Conservation (phyloP, 192 early-diverging fungal species). For the Gaertneriomyces sp. region DNA sequence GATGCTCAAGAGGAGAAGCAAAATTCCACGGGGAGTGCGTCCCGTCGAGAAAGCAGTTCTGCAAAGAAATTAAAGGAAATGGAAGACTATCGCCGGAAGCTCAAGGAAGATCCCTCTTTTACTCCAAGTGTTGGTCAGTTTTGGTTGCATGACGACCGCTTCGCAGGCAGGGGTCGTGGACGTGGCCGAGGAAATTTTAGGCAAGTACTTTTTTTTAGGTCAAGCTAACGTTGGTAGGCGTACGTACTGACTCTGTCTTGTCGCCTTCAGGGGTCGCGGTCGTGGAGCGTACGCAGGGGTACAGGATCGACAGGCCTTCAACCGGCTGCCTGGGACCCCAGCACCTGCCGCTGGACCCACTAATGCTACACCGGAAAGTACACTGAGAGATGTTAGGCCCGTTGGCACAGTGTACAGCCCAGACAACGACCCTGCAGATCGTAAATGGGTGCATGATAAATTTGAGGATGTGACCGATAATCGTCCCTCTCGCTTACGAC, state of each 20-base stretch:
- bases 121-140: slow-evolving; percentile 30
- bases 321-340: too few species aligned
- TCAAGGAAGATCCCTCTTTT: slow-evolving; percentile 30
- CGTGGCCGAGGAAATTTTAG: slow-evolving; percentile 11
- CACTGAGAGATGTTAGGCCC: too few species aligned
- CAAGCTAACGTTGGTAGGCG: not conserved
- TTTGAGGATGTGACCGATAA: slow-evolving; percentile 21
- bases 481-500: not conserved
- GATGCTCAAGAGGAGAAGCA: not conserved
- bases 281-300: not conserved
- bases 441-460: slow-evolving; percentile 31
- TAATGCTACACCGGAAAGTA: too few species aligned
- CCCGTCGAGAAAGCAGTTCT: not conserved
- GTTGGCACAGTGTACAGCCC: too few species aligned
- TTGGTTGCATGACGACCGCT: slow-evolving; percentile 33
- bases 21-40: not conserved
- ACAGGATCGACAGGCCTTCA: too few species aligned
- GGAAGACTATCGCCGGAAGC: slow-evolving; percentile 23
- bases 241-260: not conserved
- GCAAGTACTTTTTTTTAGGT: not conserved
- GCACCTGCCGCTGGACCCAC: too few species aligned
- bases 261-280: slow-evolving; percentile 1
- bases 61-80: slow-evolving; percentile 5
- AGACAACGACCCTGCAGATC: slow-evolving; percentile 9
- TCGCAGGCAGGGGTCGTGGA: slow-evolving; percentile 17